phyloP scores from a whole-genome alignment of 2,329 filamentous ascomycete species.

The Chaetoscypha palmicola region DNA sequence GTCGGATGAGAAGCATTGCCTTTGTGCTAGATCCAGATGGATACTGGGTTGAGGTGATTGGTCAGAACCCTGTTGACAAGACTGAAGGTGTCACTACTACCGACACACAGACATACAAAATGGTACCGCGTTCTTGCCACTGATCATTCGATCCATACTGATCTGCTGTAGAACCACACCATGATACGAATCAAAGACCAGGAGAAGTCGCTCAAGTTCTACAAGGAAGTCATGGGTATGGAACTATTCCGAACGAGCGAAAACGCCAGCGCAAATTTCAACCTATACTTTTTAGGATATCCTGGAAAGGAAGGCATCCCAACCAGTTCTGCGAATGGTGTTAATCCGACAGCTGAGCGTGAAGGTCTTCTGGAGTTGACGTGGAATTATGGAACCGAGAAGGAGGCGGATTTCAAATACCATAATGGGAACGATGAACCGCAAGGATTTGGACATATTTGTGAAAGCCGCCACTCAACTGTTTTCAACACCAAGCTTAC shows the following conservation, averaged over 20 bases:
- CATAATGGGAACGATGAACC: conserved; percentile 89
- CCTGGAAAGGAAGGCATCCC: conserved; percentile 47
- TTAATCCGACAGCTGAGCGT: conserved; percentile 54
- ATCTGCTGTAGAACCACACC: conserved; percentile 61
- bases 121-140: conserved; percentile 37
- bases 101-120: conserved; percentile 67
- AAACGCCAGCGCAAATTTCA: conserved; percentile 66
- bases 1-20: conserved; percentile 79
- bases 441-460: conserved; percentile 92
- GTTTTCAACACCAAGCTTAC: conserved; percentile 5
- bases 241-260: conserved; percentile 66
- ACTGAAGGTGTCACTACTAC: conserved; percentile 67
- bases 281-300: conserved; percentile 90
- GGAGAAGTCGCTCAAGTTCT: conserved; percentile 68
- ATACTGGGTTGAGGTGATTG: conserved; percentile 79
- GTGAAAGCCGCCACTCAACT: conserved; percentile 42
- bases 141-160: neutral
- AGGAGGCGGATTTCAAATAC: conserved; percentile 75
- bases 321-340: conserved; percentile 45
- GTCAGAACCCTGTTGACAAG: conserved; percentile 63
- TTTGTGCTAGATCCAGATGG: conserved; percentile 85
- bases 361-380: conserved; percentile 89
- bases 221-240: conserved; percentile 88
- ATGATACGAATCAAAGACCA: conserved; percentile 91
- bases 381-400: conserved; percentile 79